Base-by-base conservation (phyloP, 257 asterid genomes). In the Paraleonurus japonicus region DNA sequence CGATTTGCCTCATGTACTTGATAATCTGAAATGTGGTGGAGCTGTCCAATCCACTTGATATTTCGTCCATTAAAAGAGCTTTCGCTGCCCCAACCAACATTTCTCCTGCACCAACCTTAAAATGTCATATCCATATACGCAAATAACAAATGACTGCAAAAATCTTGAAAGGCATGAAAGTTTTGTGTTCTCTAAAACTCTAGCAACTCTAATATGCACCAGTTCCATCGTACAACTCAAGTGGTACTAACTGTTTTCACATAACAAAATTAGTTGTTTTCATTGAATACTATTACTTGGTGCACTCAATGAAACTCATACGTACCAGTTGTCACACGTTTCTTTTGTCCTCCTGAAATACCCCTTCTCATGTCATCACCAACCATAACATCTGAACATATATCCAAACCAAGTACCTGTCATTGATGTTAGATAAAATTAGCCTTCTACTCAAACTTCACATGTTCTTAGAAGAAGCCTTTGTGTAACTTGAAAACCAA, bases 21-120 rank as follows among this genome's bases (percentile, higher is more conserved):
- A 86, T 51, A 28, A 86, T 82, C 59, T 86, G 87, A 19, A 80
- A 86, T 6, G 89, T 84, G 39, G 92, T 86, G 33, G 87, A 86
- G 65, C 87, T 86, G 75, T 86, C 92, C 41, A 86, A 65, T 9
- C 92, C 92, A 7, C 82, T 84, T 27, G 88, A 84, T 53, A 86
- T 81, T 74, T 82, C 89, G 15, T 85, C 89, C 89, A 85, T 85
- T 51, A 75, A 67, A 26, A 82, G 50, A 32, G 62, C 87, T 76
- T 73, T 76, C 15, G 84, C 81, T 15, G 87, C 79, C 6, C 91
- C 91, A 2, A 82, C 89, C 73, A 86, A 35, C 92, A 86, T 84
- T 57, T 85, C 90, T 10, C 90, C 90, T 85, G 73, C 23, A n/a
- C 12, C 47, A 35, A 13, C 65, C 43, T 0, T 13, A 41, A 1